These are phyloP conservation scores for Chrysochromulina parva DNA, from an alignment of 78 protist species.

Conservation along the genomic window DNA sequence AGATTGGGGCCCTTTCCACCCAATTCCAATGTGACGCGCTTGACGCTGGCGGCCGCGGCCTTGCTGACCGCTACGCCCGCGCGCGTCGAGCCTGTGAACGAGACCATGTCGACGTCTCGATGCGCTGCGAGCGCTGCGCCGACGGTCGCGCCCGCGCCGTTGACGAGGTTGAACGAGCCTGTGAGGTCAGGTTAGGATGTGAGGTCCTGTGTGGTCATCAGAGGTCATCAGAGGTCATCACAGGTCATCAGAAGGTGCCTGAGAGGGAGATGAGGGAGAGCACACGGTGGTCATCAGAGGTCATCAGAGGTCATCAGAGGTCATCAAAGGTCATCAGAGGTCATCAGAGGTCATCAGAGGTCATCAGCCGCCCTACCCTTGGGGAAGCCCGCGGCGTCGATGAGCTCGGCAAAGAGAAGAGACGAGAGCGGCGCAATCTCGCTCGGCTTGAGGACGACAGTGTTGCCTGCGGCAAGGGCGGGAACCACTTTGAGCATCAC, in stretches of 20 bases:
- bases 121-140: not conserved
- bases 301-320: too few relatives aligned
- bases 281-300: too few relatives aligned
- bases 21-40: slow-evolving; percentile 51
- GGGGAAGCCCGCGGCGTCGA: not conserved
- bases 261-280: too few relatives aligned
- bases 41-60: slow-evolving; percentile 36
- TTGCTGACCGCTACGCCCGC: slow-evolving; percentile 32
- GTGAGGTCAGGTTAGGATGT: too few relatives aligned
- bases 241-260: too few relatives aligned
- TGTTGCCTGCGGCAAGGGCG: slow-evolving; percentile 15
- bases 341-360: too few relatives aligned
- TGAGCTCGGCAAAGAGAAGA: not conserved
- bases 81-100: slow-evolving; percentile 47
- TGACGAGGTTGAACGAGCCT: too few relatives aligned
- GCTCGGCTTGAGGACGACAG: slow-evolving; percentile 9
- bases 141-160: not conserved
- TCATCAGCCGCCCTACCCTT: not conserved
- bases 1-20: slow-evolving; percentile 63
- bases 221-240: too few relatives aligned
- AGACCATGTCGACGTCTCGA: slow-evolving; percentile 28
- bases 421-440: slow-evolving; percentile 15
- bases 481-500: not conserved
- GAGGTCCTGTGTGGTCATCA: too few relatives aligned
- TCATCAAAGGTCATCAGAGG: too few relatives aligned